phyloP scores from a whole-genome alignment of 352 stramenopile genomes.

The Globisporangium okanoganense region DNA sequence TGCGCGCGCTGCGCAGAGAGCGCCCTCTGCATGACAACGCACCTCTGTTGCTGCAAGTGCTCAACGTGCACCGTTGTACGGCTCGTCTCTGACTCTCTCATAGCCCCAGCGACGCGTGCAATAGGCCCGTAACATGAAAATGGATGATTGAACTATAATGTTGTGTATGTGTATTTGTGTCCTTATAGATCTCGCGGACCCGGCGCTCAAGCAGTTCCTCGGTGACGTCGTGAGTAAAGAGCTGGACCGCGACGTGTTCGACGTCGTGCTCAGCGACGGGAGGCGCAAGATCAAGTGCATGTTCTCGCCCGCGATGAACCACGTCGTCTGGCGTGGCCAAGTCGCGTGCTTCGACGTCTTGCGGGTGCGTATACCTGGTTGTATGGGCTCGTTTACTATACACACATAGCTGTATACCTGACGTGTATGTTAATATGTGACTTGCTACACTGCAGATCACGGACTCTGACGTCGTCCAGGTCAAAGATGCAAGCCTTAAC shows the following conservation, averaged over 20 bases:
- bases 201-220: conserved; percentile 32
- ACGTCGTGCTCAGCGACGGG: conserved; percentile 64
- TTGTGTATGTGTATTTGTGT: neutral
- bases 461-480: conserved; percentile 4
- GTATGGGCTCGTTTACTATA: neutral
- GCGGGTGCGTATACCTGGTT: conserved; percentile 15
- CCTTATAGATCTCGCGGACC: conserved; percentile 46
- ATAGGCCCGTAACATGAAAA: neutral
- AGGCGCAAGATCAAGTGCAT: conserved; percentile 39
- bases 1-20: conserved; percentile 27
- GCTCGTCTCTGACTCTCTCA: neutral
- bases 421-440: neutral
- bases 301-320: conserved; percentile 30
- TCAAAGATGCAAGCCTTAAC: neutral
- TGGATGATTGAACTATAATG: neutral
- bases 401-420: neutral
- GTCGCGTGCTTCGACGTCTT: conserved; percentile 31
- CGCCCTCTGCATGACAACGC: conserved; percentile 1
- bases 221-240: conserved; percentile 6
- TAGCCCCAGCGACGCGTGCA: neutral
- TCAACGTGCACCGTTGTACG: conserved; percentile 56
- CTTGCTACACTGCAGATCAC: conserved; percentile 1
- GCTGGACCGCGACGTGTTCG: conserved; percentile 40
- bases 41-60: conserved; percentile 39
- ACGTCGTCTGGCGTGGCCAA: conserved; percentile 36